Conservation (phyloP, 352 stramenopile genomes). For the Pythium dissotocum region DNA sequence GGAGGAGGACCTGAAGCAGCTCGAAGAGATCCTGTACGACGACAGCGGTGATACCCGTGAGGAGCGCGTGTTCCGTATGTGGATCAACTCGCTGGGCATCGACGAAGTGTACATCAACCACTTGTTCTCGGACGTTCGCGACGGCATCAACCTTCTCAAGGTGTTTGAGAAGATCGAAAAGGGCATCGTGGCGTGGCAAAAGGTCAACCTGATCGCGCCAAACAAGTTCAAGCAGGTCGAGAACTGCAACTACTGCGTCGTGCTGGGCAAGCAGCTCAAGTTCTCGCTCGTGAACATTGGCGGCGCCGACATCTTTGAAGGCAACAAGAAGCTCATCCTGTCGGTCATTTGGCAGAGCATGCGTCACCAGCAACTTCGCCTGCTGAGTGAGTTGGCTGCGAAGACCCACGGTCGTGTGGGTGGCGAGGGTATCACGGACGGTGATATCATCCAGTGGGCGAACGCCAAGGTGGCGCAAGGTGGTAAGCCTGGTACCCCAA, state of each 20-base stretch:
- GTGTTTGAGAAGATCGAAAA: conserved; percentile 90
- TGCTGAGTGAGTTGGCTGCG: conserved; percentile 62
- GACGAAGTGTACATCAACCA: conserved; percentile 90
- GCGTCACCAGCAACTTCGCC: conserved; percentile 89
- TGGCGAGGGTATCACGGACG: conserved; percentile 65
- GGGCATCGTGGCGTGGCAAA: conserved; percentile 86
- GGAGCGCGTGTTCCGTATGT: conserved; percentile 90
- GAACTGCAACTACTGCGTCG: conserved; percentile 90
- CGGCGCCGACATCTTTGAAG: conserved; percentile 91
- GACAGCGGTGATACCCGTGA: conserved; percentile 86
- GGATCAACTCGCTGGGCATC: conserved; percentile 92
- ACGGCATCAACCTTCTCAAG: conserved; percentile 90
- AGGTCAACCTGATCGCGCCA: conserved; percentile 84
- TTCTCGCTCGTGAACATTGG: conserved; percentile 91
- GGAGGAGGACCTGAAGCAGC: conserved; percentile 83
- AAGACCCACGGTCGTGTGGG: conserved; percentile 31
- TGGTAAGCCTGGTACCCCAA: conserved; percentile 57
- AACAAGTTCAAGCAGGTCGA: conserved; percentile 92
- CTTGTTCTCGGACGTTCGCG: conserved; percentile 87
- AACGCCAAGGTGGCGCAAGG: conserved; percentile 81
- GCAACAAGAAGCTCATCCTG: conserved; percentile 92
- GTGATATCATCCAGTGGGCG: conserved; percentile 83
- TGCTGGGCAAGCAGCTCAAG: conserved; percentile 86
- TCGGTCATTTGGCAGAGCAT: conserved; percentile 95
- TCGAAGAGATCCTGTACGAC: conserved; percentile 88